A percentile compares a stretch with the other conserved stretches of the same genome.
Conservation (phyloP, 2,329 filamentous ascomycete species). For the Laburnicola sp. region DNA sequence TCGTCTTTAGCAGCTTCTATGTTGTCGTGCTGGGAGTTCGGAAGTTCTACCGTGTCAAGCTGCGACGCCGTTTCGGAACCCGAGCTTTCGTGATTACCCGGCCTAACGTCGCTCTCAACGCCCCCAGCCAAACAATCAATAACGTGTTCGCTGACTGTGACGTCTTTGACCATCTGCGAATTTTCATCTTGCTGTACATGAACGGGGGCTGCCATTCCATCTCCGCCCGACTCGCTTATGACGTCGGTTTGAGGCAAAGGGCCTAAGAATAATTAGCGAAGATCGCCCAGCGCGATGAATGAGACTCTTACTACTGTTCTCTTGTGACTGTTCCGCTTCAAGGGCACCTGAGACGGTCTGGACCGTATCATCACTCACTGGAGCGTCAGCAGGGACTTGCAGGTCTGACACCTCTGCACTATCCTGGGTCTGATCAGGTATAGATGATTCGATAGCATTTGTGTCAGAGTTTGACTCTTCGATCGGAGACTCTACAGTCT, state of each 20-base stretch:
- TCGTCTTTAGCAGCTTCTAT: not conserved
- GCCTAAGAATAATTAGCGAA: no score
- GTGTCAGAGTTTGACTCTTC: not conserved
- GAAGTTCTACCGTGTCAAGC: not conserved
- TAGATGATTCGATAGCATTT: not conserved
- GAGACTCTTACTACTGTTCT: no score
- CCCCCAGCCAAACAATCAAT: not conserved
- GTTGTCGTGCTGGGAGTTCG: not conserved
- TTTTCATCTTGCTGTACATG: no score
- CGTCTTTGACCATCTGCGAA: no score
- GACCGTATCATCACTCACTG: not conserved
- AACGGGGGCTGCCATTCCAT: no score
- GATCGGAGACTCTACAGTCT: no score
- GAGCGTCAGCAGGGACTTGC: not conserved
- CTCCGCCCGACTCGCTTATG: no score
- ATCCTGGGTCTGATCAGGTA: slow-evolving; percentile 1
- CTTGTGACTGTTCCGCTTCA: not conserved
- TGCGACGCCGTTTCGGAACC: not conserved
- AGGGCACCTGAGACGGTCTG: not conserved
- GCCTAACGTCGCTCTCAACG: not conserved
- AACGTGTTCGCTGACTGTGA: not conserved
- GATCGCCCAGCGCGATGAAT: no score
- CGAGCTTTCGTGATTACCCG: not conserved
- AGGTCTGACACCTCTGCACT: slow-evolving; percentile 1
- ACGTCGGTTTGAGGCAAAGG: no score